Percentiles rank a stretch among this genome's conserved stretches.
Conservation (phyloP, 345 rosid species). For the Eucalyptus cloeziana region DNA sequence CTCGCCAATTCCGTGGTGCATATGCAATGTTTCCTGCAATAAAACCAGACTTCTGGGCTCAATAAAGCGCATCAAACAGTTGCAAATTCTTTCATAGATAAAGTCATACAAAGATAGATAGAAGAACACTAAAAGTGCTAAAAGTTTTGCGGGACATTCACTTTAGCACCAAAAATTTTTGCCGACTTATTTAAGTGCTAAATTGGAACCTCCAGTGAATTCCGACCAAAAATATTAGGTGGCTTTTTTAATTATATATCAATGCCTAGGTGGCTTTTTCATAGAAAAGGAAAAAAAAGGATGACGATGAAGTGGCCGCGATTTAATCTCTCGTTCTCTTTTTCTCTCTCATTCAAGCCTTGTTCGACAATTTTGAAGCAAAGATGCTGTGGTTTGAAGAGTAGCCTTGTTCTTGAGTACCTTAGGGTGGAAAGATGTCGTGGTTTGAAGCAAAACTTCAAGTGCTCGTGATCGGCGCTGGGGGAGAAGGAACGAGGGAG, state of each 20-base stretch:
- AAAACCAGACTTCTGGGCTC: background rate
- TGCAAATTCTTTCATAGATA: background rate
- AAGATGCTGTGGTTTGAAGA: too few relatives aligned
- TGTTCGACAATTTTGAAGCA: background rate
- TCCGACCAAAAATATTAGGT: background rate
- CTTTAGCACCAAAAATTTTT: too few relatives aligned
- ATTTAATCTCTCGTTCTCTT: background rate
- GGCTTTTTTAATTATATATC: too few relatives aligned
- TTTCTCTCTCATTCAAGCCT: background rate
- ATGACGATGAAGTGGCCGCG: background rate
- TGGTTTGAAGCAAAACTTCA: background rate
- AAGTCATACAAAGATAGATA: background rate
- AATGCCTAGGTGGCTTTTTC: background rate
- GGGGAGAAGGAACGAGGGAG: background rate
- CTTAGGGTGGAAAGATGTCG: background rate
- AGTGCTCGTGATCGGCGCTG: background rate
- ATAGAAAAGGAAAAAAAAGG: too few relatives aligned
- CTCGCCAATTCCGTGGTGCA: constrained; percentile 16
- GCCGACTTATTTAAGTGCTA: background rate
- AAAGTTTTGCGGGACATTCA: rapidly evolving
- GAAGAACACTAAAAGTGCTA: background rate
- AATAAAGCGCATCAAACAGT: background rate
- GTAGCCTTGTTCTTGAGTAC: too few relatives aligned
- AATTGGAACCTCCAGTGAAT: too few relatives aligned
- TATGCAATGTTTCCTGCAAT: constrained; percentile 70